Conservation (phyloP, 164 flowering plant species). For the Magnolia kwangsiensis region DNA sequence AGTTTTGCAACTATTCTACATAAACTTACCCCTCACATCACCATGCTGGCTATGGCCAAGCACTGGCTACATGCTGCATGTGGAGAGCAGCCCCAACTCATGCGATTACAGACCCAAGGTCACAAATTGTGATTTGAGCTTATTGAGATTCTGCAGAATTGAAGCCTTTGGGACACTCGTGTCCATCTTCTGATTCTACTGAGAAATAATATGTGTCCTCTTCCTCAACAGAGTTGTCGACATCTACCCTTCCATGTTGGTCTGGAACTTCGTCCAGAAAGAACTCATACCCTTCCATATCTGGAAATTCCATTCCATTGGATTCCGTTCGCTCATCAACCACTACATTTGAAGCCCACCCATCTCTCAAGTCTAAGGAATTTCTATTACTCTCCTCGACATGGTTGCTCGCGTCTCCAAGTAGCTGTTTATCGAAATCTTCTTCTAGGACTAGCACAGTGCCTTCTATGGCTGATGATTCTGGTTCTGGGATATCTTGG, state of each 20-base stretch:
- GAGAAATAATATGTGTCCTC: not conserved
- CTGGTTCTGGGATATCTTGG: conserved; percentile 2
- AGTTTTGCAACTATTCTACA: too few relatives aligned
- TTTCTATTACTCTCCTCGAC: conserved; percentile 14
- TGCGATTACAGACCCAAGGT: not conserved
- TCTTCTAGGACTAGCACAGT: conserved; percentile 1
- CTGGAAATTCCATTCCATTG: not conserved
- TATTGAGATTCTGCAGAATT: not conserved
- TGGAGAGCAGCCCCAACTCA: not conserved
- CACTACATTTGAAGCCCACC: not conserved
- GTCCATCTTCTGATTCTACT: not conserved
- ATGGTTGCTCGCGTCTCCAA: conserved; percentile 10
- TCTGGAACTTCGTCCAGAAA: not conserved
- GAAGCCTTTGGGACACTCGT: not conserved
- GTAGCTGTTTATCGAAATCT: not conserved
- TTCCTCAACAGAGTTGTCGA: not conserved
- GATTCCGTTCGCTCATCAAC: not conserved
- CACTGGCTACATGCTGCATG: not conserved
- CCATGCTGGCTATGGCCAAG: too few relatives aligned
- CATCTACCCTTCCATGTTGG: not conserved
- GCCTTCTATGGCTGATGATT: not conserved
- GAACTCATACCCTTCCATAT: not conserved
- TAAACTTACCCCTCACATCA: too few relatives aligned
- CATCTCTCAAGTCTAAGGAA: not conserved
- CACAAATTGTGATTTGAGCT: not conserved